Evolutionary conservation across 1,284 basidiomycete species (phyloP).

Genomic region (Boletus smithii): DNA sequence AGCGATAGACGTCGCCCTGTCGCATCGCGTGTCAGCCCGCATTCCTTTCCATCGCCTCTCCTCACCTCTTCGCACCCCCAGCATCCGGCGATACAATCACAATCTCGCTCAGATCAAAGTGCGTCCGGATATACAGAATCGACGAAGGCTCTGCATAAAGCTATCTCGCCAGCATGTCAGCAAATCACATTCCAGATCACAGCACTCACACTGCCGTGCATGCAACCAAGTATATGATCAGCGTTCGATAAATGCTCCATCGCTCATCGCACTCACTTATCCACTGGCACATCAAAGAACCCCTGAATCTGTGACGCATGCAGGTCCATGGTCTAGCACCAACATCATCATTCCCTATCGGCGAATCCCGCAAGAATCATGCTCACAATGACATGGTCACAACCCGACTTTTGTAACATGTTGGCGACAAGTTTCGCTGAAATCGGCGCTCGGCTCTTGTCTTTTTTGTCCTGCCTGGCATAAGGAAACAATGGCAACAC

Average conservation of each 20-base stretch:
- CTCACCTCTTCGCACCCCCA: conserved; percentile 94
- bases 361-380: background rate
- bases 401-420: conserved; percentile 97
- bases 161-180: conserved; percentile 43
- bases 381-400: conserved; percentile 97
- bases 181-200: conserved; percentile 14
- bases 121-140: conserved; percentile 90
- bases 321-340: conserved; percentile 88
- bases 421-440: conserved; percentile 99
- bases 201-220: conserved; percentile 46
- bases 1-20: conserved; percentile 94
- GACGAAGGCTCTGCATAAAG: conserved; percentile 98
- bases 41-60: background rate
- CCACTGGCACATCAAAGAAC: conserved; percentile 99
- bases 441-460: conserved; percentile 98
- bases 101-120: conserved; percentile 84
- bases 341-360: conserved; percentile 5
- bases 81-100: conserved; percentile 99
- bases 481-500: conserved; percentile 95
- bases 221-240: conserved; percentile 14
- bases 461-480: conserved; percentile 98
- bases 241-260: conserved; percentile 15
- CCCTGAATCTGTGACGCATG: conserved; percentile 99
- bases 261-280: conserved; percentile 74
- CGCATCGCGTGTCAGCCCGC: conserved; percentile 10